Evolutionary conservation across 1,284 basidiomycete species (phyloP).

Genomic region (Sanghuangporus weigelae): DNA sequence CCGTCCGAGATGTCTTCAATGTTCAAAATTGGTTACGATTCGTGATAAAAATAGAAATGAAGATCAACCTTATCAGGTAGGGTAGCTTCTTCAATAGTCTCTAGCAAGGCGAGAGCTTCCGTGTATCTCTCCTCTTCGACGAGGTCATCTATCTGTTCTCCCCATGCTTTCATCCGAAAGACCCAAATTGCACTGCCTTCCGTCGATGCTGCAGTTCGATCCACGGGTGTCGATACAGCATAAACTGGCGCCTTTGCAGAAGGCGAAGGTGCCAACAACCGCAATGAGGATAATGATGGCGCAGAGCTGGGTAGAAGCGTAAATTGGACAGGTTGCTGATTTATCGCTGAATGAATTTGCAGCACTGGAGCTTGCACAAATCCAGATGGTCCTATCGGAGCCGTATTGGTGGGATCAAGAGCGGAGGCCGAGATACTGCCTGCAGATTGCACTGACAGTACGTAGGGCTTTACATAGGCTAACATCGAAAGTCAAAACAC

Average conservation of each 20-base stretch:
- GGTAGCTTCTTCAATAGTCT: slow-evolving; percentile 57
- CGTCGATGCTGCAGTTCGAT: slow-evolving; percentile 51
- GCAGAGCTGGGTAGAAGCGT: slow-evolving; percentile 58
- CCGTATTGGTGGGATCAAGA: slow-evolving; percentile 27
- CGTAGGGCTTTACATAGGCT: slow-evolving; percentile 83
- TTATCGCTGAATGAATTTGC: slow-evolving; percentile 78
- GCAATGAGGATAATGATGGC: slow-evolving; percentile 24
- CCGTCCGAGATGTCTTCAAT: slow-evolving; percentile 46
- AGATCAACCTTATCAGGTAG: slow-evolving; percentile 62
- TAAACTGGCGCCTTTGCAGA: slow-evolving; percentile 55
- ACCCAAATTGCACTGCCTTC: slow-evolving; percentile 80
- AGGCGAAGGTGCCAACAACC: slow-evolving; percentile 51
- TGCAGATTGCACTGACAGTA: slow-evolving; percentile 74
- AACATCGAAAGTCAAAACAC: slow-evolving; percentile 1
- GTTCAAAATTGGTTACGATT: slow-evolving; percentile 1
- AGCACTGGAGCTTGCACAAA: slow-evolving; percentile 53
- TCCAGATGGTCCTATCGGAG: slow-evolving; percentile 24
- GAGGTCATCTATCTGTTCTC: slow-evolving; percentile 82
- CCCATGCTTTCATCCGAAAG: slow-evolving; percentile 68
- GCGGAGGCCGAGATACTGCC: slow-evolving; percentile 45
- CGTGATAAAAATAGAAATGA: slow-evolving; percentile 4
- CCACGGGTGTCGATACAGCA: slow-evolving; percentile 68
- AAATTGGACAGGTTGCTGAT: slow-evolving; percentile 59
- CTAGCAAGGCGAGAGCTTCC: slow-evolving; percentile 79
- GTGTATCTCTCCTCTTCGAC: slow-evolving; percentile 67